A percentile compares a stretch with the other conserved stretches of the same genome.
These are phyloP conservation scores for Linum usitatissimum DNA, from an alignment of 345 rosid genomes.

Conservation along the genomic window DNA sequence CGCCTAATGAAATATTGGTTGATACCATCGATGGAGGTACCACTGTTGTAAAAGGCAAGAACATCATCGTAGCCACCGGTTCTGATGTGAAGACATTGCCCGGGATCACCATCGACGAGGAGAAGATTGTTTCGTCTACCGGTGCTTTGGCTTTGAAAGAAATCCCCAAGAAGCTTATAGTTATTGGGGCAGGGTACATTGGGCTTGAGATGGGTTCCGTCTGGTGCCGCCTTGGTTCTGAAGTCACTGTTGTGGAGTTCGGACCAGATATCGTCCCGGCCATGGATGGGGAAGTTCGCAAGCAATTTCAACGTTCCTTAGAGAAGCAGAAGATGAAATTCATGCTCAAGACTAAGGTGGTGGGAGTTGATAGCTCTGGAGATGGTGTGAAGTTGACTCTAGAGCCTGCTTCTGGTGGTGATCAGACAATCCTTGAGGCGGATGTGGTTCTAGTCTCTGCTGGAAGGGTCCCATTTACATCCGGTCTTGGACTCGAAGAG, in stretches of 20 bases:
- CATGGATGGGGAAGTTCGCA: conserved; percentile 94
- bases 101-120: conserved; percentile 86
- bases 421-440: conserved; percentile 75
- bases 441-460: conserved; percentile 96
- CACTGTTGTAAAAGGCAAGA: conserved; percentile 76
- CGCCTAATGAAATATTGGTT: conserved; percentile 84
- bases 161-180: conserved; percentile 93
- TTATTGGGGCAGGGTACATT: conserved; percentile 96
- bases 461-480: conserved; percentile 81
- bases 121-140: conserved; percentile 89
- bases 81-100: conserved; percentile 95
- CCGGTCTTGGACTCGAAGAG: conserved; percentile 85
- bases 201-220: conserved; percentile 99
- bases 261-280: conserved; percentile 83
- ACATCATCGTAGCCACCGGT: conserved; percentile 84
- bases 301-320: conserved; percentile 82
- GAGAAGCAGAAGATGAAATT: conserved; percentile 99
- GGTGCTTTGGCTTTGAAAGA: conserved; percentile 73
- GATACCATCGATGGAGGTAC: conserved; percentile 70
- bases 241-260: conserved; percentile 97
- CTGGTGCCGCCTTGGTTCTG: conserved; percentile 89
- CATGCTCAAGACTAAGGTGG: conserved; percentile 96
- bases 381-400: conserved; percentile 68
- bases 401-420: conserved; percentile 87
- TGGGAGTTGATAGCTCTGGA: conserved; percentile 72